Evolutionary conservation across 345 rosid species (phyloP), one percentile per base, ranked within the genome.

Genomic region (Syzygium jambos): DNA sequence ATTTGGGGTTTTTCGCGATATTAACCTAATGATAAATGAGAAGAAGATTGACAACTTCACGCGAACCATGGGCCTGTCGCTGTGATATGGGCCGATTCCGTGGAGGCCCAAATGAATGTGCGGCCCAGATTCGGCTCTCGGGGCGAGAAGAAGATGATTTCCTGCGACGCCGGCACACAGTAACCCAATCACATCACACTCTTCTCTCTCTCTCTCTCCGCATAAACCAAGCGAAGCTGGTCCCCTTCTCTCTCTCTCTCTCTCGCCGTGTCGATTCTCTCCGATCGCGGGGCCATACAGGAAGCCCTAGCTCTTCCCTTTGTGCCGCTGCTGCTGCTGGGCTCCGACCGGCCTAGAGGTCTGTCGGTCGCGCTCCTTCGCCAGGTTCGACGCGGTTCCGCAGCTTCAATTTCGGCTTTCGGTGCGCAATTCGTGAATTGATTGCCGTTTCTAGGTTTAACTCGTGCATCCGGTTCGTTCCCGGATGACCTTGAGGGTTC

Each of bases 251-350:
- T n/a, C 5, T 30, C 43, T 30, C 38, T n/a, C 16, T 27, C 65
- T 25, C 34, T 63, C 17, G 15, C 2, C 78, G 78, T 0, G 88
- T 86, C 87, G 86, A 88, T 91, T 90, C 86, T 63, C 55, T 91
- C 78, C 43, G 8, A 52, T 84, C 2, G 85, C 53, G 25, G 0
- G 85, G 85, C 85, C 57, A 2, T 84, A 1, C 3, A 7, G 77
- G 16, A n/a, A 52, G 16, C 85, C 43, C 59, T 84, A 52, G 85
- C 59, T 52, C 85, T 51, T 43, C 46, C 46, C 46, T 43, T 6
- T 43, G 46, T 43, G 46, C 46, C 3, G 46, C 46, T 6, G 46
- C 78, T 9, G 46, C 78, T 55, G 43, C 27, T 21, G 85, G 1
- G 46, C 52, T 34, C 13, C 43, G 46, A 7, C 16, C 59, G 1